Evolutionary conservation across 345 rosid genomes (phyloP), one percentile per base, ranked within the genome.

Genomic region (Abelmoschus esculentus): DNA sequence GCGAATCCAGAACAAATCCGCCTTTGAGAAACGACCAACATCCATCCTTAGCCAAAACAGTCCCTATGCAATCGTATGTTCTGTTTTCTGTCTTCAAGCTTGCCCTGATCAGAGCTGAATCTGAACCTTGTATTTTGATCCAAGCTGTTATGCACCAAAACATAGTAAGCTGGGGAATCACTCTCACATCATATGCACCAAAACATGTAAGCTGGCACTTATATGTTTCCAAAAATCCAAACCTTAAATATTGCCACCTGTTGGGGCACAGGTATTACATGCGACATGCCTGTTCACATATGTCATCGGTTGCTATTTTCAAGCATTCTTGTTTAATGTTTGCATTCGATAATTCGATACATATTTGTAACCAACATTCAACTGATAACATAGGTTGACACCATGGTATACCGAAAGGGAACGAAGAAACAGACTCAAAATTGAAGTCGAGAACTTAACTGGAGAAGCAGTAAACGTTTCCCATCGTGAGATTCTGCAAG

Each of bases 21-120:
- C 98, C 98, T 74, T 93, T 93, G 73, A 93, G 96, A 80, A 90
- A 93, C 29, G 97, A 90, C 97, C 98, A 93, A 74, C 98, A 93
- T 38, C 90, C 96, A 56, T 14, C 65, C 63, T 78, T 77, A 0
- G 91, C 96, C 26, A 83, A 17, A 28, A 85, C 95, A 73, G 86
- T 86, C 60, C 98, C 98, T 29, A 89, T 79, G 52, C 98, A 90
- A 69, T 70, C 36, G 2, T 29, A 67, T 3, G 72, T 73, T 46
- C 47, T 28, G 46, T 73, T 61, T 58, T 89, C 90, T 69, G 92
- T 67, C 71, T 74, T 83, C 19, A 93, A 80, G 75, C 81, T 90
- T 63, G 96, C 89, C n/a, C 77, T 85, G 29, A 93, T 67, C 12
- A 73, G 80, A 70, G 87, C 81, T 17, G 88, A 67, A 28, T 79